Percentiles rank a stretch among this genome's conserved stretches.
Conservation (phyloP, 345 rosid genomes). For the Syzygium jambos region DNA sequence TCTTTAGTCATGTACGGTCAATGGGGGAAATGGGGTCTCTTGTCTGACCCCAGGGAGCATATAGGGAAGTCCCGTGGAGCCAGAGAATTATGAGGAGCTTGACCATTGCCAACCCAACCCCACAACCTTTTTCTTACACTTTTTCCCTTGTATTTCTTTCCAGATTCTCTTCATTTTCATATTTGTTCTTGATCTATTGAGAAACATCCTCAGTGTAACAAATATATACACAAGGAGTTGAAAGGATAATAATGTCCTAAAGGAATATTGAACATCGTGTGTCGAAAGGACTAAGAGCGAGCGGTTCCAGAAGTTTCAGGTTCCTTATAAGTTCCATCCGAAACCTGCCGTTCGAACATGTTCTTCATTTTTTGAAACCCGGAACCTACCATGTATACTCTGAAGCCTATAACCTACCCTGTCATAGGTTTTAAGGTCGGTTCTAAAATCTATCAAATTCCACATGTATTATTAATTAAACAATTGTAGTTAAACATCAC, state of each 20-base stretch:
- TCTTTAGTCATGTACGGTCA: background rate
- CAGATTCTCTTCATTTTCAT: background rate
- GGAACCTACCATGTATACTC: no score
- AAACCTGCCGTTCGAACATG: no score
- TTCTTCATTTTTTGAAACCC: no score
- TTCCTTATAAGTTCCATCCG: no score
- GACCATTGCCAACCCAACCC: background rate
- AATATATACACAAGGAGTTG: background rate
- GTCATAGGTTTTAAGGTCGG: no score
- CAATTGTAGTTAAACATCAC: no score
- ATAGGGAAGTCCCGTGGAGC: background rate
- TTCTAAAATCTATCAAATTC: no score
- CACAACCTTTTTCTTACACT: background rate
- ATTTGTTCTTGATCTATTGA: background rate
- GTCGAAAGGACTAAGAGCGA: background rate
- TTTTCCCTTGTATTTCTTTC: background rate
- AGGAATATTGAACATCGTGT: background rate
- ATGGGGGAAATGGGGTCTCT: background rate
- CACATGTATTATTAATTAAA: no score
- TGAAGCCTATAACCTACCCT: no score
- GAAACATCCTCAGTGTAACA: background rate
- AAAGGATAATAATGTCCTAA: background rate
- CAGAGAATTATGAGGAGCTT: background rate
- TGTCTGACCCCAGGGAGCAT: conserved; percentile 14
- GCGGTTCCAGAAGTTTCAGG: no score